These are phyloP conservation scores for Darksidea phi DNA, from an alignment of 495 filamentous ascomycete genomes.

Conservation along the genomic window DNA sequence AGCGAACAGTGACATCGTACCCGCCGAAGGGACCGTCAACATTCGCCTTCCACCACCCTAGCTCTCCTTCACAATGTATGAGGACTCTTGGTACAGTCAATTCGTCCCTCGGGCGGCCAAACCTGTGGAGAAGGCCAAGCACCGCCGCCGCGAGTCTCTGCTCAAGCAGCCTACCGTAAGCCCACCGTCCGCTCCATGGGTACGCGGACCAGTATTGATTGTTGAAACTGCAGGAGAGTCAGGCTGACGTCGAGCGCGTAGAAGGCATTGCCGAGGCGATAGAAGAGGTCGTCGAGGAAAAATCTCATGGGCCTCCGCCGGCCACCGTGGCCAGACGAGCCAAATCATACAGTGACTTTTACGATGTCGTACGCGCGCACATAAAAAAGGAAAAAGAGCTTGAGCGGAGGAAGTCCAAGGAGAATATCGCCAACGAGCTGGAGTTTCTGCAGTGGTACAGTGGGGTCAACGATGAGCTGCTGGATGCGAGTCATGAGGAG, in stretches of 20 bases:
- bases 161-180: constrained; percentile 70
- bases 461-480: constrained; percentile 61
- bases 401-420: constrained; percentile 44
- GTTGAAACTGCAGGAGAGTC: constrained; percentile 43
- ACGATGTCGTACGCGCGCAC: constrained; percentile 59
- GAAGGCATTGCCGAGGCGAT: constrained; percentile 47
- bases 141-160: constrained; percentile 61
- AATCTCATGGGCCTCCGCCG: constrained; percentile 56
- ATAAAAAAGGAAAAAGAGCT: constrained; percentile 48
- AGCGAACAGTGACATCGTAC: neutral
- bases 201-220: constrained; percentile 42
- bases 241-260: constrained; percentile 47
- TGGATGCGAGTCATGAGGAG: constrained; percentile 79
- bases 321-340: constrained; percentile 63
- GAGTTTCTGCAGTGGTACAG: constrained; percentile 64
- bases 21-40: neutral
- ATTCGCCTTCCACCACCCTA: neutral
- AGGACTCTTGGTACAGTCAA: constrained; percentile 68
- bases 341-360: constrained; percentile 76
- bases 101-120: constrained; percentile 57
- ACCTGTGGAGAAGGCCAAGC: constrained; percentile 51
- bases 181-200: constrained; percentile 26
- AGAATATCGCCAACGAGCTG: constrained; percentile 49
- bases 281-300: constrained; percentile 49
- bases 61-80: constrained; percentile 58